Evolutionary conservation across 1,284 basidiomycete species (phyloP).

Genomic region (Tilletia horrida): DNA sequence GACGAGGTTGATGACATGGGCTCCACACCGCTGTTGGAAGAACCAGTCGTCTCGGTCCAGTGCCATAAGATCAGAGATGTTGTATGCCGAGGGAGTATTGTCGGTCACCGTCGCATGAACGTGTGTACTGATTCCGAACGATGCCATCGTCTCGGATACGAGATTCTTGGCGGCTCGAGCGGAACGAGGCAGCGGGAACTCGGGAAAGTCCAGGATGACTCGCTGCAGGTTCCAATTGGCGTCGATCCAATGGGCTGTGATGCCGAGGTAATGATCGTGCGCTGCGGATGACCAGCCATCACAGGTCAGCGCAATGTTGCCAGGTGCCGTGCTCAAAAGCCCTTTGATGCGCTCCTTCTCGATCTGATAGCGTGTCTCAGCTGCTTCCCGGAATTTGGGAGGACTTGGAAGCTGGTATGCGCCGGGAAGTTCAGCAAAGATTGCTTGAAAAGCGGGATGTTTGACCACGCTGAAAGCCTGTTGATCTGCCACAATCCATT

Average conservation of each 20-base stretch:
- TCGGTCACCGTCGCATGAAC: not conserved
- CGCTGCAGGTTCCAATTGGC: not conserved
- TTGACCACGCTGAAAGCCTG: not conserved
- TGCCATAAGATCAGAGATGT: not conserved
- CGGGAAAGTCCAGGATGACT: not conserved
- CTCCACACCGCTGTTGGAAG: not conserved
- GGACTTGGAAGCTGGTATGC: not conserved
- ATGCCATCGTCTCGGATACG: not conserved
- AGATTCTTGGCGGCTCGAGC: not conserved
- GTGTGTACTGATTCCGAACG: not conserved
- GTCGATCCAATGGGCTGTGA: conserved; percentile 9
- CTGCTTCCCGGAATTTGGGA: not conserved
- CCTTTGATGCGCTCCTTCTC: not conserved
- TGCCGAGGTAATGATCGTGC: not conserved
- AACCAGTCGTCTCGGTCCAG: not conserved
- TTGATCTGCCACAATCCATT: not conserved
- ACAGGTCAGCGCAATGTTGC: not conserved
- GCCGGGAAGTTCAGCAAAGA: not conserved
- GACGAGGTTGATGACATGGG: not conserved
- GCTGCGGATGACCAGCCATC: not conserved
- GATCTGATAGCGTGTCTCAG: not conserved
- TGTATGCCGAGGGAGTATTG: not conserved
- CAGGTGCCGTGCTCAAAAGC: too few species aligned
- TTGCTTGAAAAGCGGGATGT: not conserved
- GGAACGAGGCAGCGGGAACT: not conserved